phyloP scores from a whole-genome alignment of 805 yeast species.

The Metschnikowia proteae region DNA sequence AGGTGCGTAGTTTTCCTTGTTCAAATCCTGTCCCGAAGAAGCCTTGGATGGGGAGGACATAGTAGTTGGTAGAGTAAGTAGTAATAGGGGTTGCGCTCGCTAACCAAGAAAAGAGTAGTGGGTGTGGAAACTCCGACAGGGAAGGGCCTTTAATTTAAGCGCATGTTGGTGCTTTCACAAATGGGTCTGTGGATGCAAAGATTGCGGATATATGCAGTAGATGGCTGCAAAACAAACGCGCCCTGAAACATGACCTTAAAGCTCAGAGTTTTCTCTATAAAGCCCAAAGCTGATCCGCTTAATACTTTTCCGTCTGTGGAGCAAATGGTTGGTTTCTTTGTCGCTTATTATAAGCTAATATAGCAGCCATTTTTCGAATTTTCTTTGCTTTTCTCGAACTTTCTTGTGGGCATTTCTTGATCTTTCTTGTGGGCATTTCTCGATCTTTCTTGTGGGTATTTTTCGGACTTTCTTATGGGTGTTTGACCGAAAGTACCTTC shows the following conservation, averaged over 20 bases:
- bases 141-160: not conserved
- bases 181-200: conserved; percentile 4
- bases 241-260: not conserved
- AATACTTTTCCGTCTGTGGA: too few relatives aligned
- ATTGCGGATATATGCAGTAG: not conserved
- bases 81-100: conserved; percentile 1
- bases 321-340: too few relatives aligned
- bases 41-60: conserved; percentile 3
- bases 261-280: not conserved
- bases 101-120: not conserved
- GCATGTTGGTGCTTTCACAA: not conserved
- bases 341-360: not conserved
- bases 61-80: not conserved
- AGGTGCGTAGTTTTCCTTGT: conserved; percentile 5
- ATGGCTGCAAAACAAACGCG: conserved; percentile 3
- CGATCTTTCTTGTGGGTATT: too few relatives aligned
- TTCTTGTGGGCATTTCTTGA: not conserved
- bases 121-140: not conserved
- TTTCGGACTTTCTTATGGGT: too few relatives aligned
- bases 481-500: too few relatives aligned
- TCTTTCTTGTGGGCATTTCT: not conserved
- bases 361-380: not conserved
- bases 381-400: not conserved
- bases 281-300: too few relatives aligned
- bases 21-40: conserved; percentile 3